Percentiles rank a stretch among this genome's conserved stretches.
phyloP scores from a whole-genome alignment of 768 basidiomycete species.

The Boletellus ananas region DNA sequence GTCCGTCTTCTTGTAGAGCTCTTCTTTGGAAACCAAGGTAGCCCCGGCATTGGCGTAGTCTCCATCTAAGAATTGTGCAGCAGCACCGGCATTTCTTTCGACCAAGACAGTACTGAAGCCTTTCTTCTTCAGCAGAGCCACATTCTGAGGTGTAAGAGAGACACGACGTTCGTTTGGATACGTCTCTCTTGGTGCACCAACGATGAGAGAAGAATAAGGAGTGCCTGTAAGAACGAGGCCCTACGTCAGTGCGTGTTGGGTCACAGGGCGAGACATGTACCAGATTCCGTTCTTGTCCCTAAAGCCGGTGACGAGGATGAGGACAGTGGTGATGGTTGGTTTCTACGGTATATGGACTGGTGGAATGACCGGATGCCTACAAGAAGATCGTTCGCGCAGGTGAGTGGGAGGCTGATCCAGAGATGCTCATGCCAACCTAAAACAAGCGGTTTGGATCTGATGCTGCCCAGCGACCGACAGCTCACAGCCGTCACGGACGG shows the following conservation, averaged over 20 bases:
- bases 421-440: conserved; percentile 19
- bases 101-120: conserved; percentile 73
- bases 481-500: conserved; percentile 22
- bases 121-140: conserved; percentile 72
- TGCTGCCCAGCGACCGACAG: conserved; percentile 19
- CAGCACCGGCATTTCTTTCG: conserved; percentile 64
- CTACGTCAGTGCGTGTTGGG: not conserved
- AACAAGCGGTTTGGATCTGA: conserved; percentile 17
- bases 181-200: conserved; percentile 76
- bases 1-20: conserved; percentile 65
- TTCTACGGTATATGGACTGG: conserved; percentile 26
- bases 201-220: conserved; percentile 68
- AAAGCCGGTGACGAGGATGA: conserved; percentile 1
- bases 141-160: conserved; percentile 77
- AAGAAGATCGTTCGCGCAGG: not conserved
- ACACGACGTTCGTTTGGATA: conserved; percentile 79
- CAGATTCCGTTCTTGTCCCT: conserved; percentile 23
- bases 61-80: conserved; percentile 78
- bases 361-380: conserved; percentile 32
- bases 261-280: conserved; percentile 14
- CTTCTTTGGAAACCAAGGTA: conserved; percentile 65
- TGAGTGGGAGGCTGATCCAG: not conserved
- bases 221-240: conserved; percentile 32
- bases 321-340: conserved; percentile 1
- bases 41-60: conserved; percentile 79